phyloP scores from a whole-genome alignment of 2,329 filamentous ascomycete genomes.

The Fusarium mangiferae region DNA sequence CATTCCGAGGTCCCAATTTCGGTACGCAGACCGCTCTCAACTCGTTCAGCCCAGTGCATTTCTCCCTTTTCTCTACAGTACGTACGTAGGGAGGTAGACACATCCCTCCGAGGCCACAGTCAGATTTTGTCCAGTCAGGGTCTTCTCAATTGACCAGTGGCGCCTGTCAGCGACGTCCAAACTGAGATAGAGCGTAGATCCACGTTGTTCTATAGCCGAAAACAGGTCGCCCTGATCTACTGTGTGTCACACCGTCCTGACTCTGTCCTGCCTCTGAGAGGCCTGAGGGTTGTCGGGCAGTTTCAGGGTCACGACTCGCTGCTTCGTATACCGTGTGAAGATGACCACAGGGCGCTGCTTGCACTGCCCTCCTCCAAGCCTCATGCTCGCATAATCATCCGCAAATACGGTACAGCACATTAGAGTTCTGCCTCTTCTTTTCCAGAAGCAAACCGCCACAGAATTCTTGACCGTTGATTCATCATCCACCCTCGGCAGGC shows the following conservation, averaged over 20 bases:
- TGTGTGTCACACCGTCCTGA: slow-evolving; percentile 36
- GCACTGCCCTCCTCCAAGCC: slow-evolving; percentile 22
- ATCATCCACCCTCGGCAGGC: slow-evolving; percentile 6
- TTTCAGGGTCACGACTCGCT: slow-evolving; percentile 14
- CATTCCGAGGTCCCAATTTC: slow-evolving; percentile 38
- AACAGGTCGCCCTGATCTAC: slow-evolving; percentile 21
- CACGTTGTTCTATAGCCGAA: slow-evolving; percentile 33
- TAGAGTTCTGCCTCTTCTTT: slow-evolving; percentile 10
- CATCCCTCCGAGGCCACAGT: not conserved
- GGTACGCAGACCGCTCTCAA: slow-evolving; percentile 24
- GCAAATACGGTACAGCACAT: not conserved
- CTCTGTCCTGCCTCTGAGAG: not conserved
- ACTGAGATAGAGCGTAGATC: slow-evolving; percentile 29
- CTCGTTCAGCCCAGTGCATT: not conserved
- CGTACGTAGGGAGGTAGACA: not conserved
- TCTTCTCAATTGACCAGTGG: slow-evolving; percentile 31
- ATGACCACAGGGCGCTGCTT: not conserved
- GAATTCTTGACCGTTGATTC: slow-evolving; percentile 30
- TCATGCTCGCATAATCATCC: slow-evolving; percentile 14
- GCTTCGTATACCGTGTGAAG: slow-evolving; percentile 4
- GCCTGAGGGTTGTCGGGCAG: not conserved
- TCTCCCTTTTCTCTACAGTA: slow-evolving; percentile 8
- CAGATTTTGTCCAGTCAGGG: slow-evolving; percentile 22
- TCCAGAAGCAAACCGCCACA: slow-evolving; percentile 39
- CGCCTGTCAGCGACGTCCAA: slow-evolving; percentile 32